These are phyloP conservation scores for Apiospora kogelbergensis DNA, from an alignment of 2,329 filamentous ascomycete genomes.

Conservation along the genomic window DNA sequence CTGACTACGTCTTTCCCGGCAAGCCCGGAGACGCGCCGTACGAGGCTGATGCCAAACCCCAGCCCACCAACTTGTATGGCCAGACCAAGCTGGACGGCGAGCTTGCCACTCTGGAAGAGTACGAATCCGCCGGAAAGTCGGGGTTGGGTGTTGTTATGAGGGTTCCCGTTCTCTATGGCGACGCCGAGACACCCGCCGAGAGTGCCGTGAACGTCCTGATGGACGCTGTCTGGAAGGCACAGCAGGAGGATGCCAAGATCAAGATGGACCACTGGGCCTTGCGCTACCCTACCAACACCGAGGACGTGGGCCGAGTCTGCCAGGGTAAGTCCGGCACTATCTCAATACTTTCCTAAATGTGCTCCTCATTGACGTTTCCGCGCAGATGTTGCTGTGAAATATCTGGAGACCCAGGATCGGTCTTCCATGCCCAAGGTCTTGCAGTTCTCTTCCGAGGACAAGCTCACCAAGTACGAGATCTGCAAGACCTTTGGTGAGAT, in stretches of 20 bases:
- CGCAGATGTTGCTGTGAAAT: slow-evolving; percentile 69
- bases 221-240: slow-evolving; percentile 72
- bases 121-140: slow-evolving; percentile 43
- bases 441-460: slow-evolving; percentile 85
- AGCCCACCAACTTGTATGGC: slow-evolving; percentile 75
- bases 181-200: slow-evolving; percentile 68
- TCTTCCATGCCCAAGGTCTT: slow-evolving; percentile 65
- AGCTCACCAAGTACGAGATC: slow-evolving; percentile 88
- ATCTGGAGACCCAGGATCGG: slow-evolving; percentile 51
- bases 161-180: slow-evolving; percentile 82
- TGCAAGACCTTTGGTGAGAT: slow-evolving; percentile 76
- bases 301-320: slow-evolving; percentile 80
- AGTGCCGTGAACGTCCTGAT: slow-evolving; percentile 83
- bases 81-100: slow-evolving; percentile 63
- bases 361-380: not conserved
- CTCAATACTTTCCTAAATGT: not conserved
- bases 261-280: slow-evolving; percentile 86
- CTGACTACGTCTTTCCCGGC: slow-evolving; percentile 79
- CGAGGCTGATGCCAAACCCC: slow-evolving; percentile 59
- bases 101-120: slow-evolving; percentile 64
- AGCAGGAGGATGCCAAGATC: slow-evolving; percentile 60
- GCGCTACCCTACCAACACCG: slow-evolving; percentile 85
- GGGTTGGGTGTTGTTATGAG: slow-evolving; percentile 69
- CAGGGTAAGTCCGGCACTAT: slow-evolving; percentile 47
- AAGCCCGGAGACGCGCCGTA: slow-evolving; percentile 81